Conservation (phyloP, 257 asterid genomes). For the Mitragyna speciosa region DNA sequence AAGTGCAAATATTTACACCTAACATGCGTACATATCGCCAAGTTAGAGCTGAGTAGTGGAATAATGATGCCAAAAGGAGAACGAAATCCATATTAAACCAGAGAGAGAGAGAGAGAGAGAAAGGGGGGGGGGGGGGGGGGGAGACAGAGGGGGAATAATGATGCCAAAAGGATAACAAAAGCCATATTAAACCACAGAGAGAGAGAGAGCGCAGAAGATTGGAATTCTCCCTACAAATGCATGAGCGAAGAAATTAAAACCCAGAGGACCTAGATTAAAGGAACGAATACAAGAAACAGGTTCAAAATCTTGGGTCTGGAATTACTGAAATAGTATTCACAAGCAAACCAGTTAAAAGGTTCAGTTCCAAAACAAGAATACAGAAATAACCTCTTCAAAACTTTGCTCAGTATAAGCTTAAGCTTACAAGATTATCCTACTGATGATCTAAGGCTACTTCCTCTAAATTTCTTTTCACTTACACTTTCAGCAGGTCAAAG, state of each 20-base stretch:
- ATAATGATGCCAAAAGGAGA: neutral
- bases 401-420: neutral
- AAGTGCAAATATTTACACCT: neutral
- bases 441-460: neutral
- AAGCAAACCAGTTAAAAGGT: slow-evolving; percentile 18
- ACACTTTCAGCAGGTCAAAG: slow-evolving; percentile 12
- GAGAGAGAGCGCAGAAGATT: neutral
- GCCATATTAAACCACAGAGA: neutral
- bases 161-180: neutral
- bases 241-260: neutral
- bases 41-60: neutral
- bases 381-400: slow-evolving; percentile 14
- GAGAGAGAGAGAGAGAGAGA: slow-evolving; percentile 2
- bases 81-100: neutral
- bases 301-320: neutral
- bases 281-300: neutral
- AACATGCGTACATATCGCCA: neutral
- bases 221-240: neutral
- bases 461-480: slow-evolving; percentile 4
- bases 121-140: no score
- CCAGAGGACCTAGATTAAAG: neutral
- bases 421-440: neutral
- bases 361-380: neutral
- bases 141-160: no score
- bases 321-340: slow-evolving; percentile 17